These are phyloP conservation scores for Clonostachys solani DNA, from an alignment of 2,329 filamentous ascomycete genomes.

Conservation along the genomic window DNA sequence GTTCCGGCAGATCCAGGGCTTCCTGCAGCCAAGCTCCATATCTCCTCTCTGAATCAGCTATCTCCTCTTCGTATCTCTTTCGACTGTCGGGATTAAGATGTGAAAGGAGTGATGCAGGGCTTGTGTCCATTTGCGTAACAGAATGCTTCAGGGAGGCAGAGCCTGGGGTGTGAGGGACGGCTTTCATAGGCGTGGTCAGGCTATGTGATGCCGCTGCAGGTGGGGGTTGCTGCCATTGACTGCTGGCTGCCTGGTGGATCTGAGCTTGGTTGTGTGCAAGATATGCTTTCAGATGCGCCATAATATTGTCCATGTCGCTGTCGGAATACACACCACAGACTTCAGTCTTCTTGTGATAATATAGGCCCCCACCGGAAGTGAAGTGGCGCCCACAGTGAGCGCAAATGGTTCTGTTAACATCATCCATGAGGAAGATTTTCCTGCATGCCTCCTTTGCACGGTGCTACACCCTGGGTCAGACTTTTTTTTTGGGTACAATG, in stretches of 20 bases:
- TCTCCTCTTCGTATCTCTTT: conserved; percentile 9
- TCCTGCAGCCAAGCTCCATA: conserved; percentile 37
- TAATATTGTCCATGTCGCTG: too few relatives aligned
- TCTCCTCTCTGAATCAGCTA: conserved; percentile 20
- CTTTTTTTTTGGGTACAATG: neutral
- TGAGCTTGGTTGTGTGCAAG: too few relatives aligned
- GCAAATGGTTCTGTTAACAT: conserved; percentile 29
- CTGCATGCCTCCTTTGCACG: too few relatives aligned
- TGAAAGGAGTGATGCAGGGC: neutral
- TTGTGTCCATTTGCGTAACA: neutral
- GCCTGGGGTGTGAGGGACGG: too few relatives aligned
- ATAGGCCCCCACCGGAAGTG: conserved; percentile 28
- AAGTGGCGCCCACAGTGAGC: conserved; percentile 40
- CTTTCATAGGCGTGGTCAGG: too few relatives aligned
- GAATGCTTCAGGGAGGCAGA: neutral
- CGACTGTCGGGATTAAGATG: conserved; percentile 27
- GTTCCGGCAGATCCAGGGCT: conserved; percentile 29
- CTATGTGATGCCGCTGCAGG: too few relatives aligned
- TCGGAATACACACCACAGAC: conserved; percentile 39
- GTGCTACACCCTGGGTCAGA: neutral
- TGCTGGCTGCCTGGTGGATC: too few relatives aligned
- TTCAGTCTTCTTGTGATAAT: conserved; percentile 37
- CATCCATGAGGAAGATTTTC: conserved; percentile 2
- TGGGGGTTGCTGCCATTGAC: too few relatives aligned
- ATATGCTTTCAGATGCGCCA: too few relatives aligned